A percentile compares a stretch with the other conserved stretches of the same genome.
Evolutionary conservation across 306 rosid genomes (phyloP).

Genomic region (Cyamopsis tetragonoloba): DNA sequence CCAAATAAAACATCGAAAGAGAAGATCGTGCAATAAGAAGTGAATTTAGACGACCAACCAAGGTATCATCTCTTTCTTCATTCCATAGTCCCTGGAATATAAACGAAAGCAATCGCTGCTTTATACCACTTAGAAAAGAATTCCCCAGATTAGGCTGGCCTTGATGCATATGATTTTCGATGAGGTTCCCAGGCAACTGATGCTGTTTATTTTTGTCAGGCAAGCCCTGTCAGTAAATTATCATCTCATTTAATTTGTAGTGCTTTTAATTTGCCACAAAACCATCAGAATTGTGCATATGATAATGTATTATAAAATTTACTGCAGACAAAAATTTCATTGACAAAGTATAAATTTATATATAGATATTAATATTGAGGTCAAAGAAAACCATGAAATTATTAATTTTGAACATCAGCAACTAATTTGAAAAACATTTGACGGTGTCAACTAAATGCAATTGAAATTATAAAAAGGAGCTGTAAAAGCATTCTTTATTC

Average conservation of each 20-base stretch:
- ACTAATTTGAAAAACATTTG: background rate
- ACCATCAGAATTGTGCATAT: conserved; percentile 15
- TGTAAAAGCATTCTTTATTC: background rate
- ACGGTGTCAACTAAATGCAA: background rate
- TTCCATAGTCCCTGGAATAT: conserved; percentile 79
- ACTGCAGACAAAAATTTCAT: background rate
- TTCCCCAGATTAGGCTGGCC: conserved; percentile 44
- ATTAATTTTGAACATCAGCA: background rate
- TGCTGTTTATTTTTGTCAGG: conserved; percentile 46
- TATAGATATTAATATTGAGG: conserved; percentile 2
- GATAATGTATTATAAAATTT: background rate
- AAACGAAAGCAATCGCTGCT: conserved; percentile 93
- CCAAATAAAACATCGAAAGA: conserved; percentile 19
- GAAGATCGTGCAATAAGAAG: conserved; percentile 12
- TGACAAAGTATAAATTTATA: background rate
- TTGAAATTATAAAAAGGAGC: background rate
- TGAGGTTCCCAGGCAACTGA: conserved; percentile 44
- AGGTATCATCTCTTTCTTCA: conserved; percentile 74
- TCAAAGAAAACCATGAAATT: conserved; percentile 20
- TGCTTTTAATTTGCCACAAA: conserved; percentile 30
- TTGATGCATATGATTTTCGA: conserved; percentile 52
- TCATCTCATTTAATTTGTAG: conserved; percentile 24
- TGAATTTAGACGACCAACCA: conserved; percentile 57
- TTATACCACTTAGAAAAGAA: conserved; percentile 72
- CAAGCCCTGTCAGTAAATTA: conserved; percentile 50